phyloP scores from a whole-genome alignment of 176 grass and related monocot genomes.

The Avena insularis region DNA sequence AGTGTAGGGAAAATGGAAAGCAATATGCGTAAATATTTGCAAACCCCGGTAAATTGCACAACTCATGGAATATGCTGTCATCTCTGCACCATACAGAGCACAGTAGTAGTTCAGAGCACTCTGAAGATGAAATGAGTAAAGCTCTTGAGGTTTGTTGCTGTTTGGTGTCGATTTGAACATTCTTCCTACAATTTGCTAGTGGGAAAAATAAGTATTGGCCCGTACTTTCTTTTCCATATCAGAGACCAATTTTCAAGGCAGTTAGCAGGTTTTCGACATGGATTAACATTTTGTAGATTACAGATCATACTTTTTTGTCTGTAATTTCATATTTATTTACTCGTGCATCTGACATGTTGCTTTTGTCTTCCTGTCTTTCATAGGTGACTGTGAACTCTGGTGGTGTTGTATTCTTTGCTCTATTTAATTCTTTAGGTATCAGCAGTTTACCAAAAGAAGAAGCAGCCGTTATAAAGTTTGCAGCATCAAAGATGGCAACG shows the following conservation, averaged over 20 bases:
- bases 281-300: constrained; percentile 2
- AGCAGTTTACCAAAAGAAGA: constrained; percentile 59
- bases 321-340: constrained; percentile 12
- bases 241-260: not conserved
- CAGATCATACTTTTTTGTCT: constrained; percentile 1
- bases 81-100: constrained; percentile 98
- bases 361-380: constrained; percentile 28
- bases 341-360: not conserved
- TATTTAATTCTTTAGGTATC: constrained; percentile 60
- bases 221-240: constrained; percentile 10
- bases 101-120: not conserved
- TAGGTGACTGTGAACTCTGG: constrained; percentile 97
- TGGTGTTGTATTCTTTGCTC: constrained; percentile 92
- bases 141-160: constrained; percentile 74
- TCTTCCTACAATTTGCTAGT: constrained; percentile 3
- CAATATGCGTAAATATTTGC: too few relatives aligned
- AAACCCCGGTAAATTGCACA: too few relatives aligned
- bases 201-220: constrained; percentile 20
- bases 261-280: not conserved
- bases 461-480: constrained; percentile 90
- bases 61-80: constrained; percentile 71
- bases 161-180: constrained; percentile 34
- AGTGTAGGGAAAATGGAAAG: too few relatives aligned
- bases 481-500: constrained; percentile 88
- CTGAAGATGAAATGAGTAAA: constrained; percentile 91